Conservation (phyloP, 2,329 filamentous ascomycete species). For the Calonectria pseudoturangicola region DNA sequence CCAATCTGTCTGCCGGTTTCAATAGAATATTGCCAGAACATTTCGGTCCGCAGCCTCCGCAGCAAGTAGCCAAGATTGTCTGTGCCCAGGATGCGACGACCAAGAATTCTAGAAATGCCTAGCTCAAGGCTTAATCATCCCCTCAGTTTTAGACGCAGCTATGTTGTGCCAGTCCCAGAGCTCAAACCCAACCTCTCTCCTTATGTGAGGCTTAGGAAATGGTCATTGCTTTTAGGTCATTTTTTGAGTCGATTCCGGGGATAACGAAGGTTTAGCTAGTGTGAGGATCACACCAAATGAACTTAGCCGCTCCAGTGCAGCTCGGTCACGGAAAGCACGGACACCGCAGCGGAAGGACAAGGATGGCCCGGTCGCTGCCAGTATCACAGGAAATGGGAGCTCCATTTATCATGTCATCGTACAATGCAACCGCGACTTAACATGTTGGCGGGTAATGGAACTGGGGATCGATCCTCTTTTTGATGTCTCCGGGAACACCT, state of each 20-base stretch:
- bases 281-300: constrained; percentile 16
- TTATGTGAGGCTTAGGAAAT: background rate
- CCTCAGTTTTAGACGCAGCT: no score
- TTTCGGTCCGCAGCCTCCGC: background rate
- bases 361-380: background rate
- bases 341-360: background rate
- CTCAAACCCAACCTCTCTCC: background rate
- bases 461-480: background rate
- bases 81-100: background rate
- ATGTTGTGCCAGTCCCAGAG: no score
- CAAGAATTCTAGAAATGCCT: background rate
- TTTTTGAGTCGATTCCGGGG: constrained; percentile 10
- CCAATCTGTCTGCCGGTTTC: background rate
- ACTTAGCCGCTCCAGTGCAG: background rate
- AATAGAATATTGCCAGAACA: background rate
- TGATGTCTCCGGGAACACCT: background rate
- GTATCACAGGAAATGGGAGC: constrained; percentile 19
- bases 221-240: background rate
- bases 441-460: background rate
- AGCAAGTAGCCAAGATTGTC: background rate
- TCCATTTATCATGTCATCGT: constrained; percentile 10
- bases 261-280: constrained; percentile 13
- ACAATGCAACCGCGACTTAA: background rate
- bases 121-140: background rate
- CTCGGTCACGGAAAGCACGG: constrained; percentile 9